Conservation (phyloP, 805 yeast genomes). For the Candida chilensis region DNA sequence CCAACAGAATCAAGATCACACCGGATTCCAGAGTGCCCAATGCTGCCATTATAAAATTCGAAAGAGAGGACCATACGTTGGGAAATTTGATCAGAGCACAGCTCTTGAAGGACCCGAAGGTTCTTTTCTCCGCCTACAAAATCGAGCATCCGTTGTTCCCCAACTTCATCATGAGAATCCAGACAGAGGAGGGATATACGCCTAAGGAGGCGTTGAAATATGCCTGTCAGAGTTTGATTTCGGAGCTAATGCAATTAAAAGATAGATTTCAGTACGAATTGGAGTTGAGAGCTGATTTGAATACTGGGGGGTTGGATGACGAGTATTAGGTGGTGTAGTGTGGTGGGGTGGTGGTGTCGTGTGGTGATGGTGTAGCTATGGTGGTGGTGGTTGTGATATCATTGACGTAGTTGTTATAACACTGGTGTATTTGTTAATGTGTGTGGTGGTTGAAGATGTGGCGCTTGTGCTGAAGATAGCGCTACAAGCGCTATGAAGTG, state of each 20-base stretch:
- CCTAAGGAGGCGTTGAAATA: slow-evolving; percentile 86
- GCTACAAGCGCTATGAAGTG: too few species aligned
- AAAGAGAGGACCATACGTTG: slow-evolving; percentile 95
- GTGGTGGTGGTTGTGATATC: too few species aligned
- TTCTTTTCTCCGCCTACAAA: slow-evolving; percentile 94
- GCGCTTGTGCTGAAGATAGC: too few species aligned
- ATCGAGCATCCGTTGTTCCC: slow-evolving; percentile 98
- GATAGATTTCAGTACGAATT: slow-evolving; percentile 86
- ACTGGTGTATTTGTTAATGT: too few species aligned
- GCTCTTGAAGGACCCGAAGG: slow-evolving; percentile 76
- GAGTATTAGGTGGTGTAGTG: too few species aligned
- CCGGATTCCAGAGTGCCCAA: slow-evolving; percentile 95
- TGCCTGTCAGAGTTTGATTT: slow-evolving; percentile 80
- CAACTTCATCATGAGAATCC: slow-evolving; percentile 86
- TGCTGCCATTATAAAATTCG: slow-evolving; percentile 86
- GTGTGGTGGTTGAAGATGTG: too few species aligned
- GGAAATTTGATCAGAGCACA: slow-evolving; percentile 87
- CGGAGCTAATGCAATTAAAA: slow-evolving; percentile 65
- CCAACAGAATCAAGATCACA: slow-evolving; percentile 61
- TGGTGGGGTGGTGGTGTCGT: too few species aligned
- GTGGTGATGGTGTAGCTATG: too few species aligned
- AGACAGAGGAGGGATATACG: slow-evolving; percentile 90
- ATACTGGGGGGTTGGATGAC: slow-evolving; percentile 41
- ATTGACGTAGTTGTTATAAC: too few species aligned
- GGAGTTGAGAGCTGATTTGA: slow-evolving; percentile 72